Evolutionary conservation across 257 asterid genomes (phyloP).

Genomic region (Osmanthus fragrans): DNA sequence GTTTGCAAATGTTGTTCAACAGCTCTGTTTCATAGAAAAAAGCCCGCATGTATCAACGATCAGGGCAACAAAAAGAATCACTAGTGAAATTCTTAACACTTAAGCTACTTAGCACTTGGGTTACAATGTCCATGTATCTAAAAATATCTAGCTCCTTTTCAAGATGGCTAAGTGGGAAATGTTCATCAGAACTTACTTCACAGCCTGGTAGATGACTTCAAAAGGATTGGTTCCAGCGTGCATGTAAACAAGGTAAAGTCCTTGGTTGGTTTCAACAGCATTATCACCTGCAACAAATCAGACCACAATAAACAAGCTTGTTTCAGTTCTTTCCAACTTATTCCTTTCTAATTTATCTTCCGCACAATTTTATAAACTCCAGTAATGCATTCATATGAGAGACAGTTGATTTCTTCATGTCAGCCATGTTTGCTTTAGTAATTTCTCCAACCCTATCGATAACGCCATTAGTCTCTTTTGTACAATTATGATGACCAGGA

Average conservation of each 20-base stretch:
- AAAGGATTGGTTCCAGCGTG: slow-evolving; percentile 92
- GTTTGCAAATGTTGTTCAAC: slow-evolving; percentile 89
- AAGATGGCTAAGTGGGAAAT: background rate
- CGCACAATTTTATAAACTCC: slow-evolving; percentile 29
- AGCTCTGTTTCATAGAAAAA: slow-evolving; percentile 49
- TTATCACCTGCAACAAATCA: slow-evolving; percentile 74
- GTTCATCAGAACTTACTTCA: slow-evolving; percentile 56
- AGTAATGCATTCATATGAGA: slow-evolving; percentile 22
- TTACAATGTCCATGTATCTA: background rate
- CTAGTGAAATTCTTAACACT: slow-evolving; percentile 1
- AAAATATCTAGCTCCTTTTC: background rate
- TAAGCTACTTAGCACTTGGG: background rate
- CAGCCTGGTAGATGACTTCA: slow-evolving; percentile 89
- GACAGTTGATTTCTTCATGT: slow-evolving; percentile 23
- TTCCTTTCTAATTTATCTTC: slow-evolving; percentile 22
- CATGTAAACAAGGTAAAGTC: slow-evolving; percentile 80
- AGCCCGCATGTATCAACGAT: background rate
- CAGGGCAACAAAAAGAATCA: background rate
- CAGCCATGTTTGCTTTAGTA: slow-evolving; percentile 24
- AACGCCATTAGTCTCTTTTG: slow-evolving; percentile 24
- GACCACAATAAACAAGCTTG: slow-evolving; percentile 27
- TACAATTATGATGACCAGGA: slow-evolving; percentile 30
- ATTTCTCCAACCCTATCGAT: slow-evolving; percentile 20
- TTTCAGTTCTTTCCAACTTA: slow-evolving; percentile 25
- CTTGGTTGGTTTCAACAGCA: slow-evolving; percentile 85